These are phyloP conservation scores for Venturia effusa DNA, from an alignment of 2,329 filamentous ascomycete species.

Conservation along the genomic window DNA sequence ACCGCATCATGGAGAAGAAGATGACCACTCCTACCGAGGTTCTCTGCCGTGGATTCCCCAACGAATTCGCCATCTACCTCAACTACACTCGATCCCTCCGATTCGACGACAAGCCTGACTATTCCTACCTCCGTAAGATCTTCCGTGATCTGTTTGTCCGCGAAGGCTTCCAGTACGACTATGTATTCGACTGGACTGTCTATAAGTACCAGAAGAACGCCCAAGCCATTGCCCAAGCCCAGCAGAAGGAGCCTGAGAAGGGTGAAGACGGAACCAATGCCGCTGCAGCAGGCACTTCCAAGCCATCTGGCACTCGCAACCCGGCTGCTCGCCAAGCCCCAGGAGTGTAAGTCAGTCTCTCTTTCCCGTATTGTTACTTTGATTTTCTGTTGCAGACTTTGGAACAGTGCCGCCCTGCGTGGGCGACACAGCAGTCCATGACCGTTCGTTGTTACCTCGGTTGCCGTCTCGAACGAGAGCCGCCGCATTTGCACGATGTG, in stretches of 20 bases:
- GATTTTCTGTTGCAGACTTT: slow-evolving; percentile 6
- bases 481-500: slow-evolving; percentile 10
- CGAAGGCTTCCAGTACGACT: slow-evolving; percentile 99
- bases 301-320: slow-evolving; percentile 7
- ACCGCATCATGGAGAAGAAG: slow-evolving; percentile 99
- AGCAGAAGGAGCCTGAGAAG: slow-evolving; percentile 55
- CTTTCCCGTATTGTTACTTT: slow-evolving; percentile 8
- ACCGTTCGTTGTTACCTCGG: slow-evolving; percentile 8
- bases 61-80: slow-evolving; percentile 98
- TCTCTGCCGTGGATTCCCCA: slow-evolving; percentile 96
- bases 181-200: slow-evolving; percentile 99
- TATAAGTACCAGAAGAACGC: slow-evolving; percentile 99
- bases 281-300: neutral
- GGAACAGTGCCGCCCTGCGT: slow-evolving; percentile 11
- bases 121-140: slow-evolving; percentile 99
- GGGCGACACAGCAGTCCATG: slow-evolving; percentile 11
- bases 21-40: slow-evolving; percentile 99
- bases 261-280: slow-evolving; percentile 8
- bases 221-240: slow-evolving; percentile 79
- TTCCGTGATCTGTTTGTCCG: slow-evolving; percentile 99
- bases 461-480: slow-evolving; percentile 10
- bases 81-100: slow-evolving; percentile 98
- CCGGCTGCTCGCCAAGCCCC: slow-evolving; percentile 8
- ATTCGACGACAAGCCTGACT: slow-evolving; percentile 99
- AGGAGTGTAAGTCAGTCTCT: slow-evolving; percentile 11